Conservation (phyloP, 495 filamentous ascomycete species). For the Aspergillus panamensis region DNA sequence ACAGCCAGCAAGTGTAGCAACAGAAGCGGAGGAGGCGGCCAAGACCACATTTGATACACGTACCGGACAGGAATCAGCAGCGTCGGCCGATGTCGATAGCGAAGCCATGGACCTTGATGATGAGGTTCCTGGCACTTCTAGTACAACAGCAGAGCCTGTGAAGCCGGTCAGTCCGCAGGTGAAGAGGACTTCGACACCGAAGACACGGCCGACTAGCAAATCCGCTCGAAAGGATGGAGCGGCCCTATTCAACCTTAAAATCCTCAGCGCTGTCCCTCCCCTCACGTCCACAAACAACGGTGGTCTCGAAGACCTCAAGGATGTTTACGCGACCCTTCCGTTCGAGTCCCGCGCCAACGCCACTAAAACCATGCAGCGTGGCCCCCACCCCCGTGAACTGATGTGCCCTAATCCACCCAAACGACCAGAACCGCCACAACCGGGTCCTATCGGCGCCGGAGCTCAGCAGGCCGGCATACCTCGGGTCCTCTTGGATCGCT, state of each 20-base stretch:
- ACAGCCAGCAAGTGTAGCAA: conserved; percentile 37
- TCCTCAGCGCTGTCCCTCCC: conserved; percentile 65
- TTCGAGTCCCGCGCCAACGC: conserved; percentile 61
- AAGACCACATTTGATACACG: conserved; percentile 28
- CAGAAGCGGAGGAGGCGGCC: conserved; percentile 44
- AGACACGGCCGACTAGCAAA: conserved; percentile 24
- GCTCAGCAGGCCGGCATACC: conserved; percentile 32
- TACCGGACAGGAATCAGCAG: conserved; percentile 13
- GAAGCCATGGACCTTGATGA: conserved; percentile 54
- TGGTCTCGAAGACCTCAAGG: conserved; percentile 59
- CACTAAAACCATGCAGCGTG: conserved; percentile 25
- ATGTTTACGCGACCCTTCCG: conserved; percentile 64
- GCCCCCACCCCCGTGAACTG: conserved; percentile 40
- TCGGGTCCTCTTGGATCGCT: conserved; percentile 52
- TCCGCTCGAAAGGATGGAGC: conserved; percentile 42
- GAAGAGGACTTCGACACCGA: conserved; percentile 12
- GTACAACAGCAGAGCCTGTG: conserved; percentile 8
- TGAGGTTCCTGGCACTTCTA: conserved; percentile 25
- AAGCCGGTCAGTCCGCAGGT: conserved; percentile 3
- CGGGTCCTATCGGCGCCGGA: conserved; percentile 19
- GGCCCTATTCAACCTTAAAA: conserved; percentile 52
- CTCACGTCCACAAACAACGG: conserved; percentile 53
- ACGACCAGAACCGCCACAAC: conserved; percentile 41
- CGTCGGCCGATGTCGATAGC: conserved; percentile 17
- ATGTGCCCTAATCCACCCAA: conserved; percentile 61